phyloP scores from a whole-genome alignment of 2,329 filamentous ascomycete species.

The Diaporthe ampelina region DNA sequence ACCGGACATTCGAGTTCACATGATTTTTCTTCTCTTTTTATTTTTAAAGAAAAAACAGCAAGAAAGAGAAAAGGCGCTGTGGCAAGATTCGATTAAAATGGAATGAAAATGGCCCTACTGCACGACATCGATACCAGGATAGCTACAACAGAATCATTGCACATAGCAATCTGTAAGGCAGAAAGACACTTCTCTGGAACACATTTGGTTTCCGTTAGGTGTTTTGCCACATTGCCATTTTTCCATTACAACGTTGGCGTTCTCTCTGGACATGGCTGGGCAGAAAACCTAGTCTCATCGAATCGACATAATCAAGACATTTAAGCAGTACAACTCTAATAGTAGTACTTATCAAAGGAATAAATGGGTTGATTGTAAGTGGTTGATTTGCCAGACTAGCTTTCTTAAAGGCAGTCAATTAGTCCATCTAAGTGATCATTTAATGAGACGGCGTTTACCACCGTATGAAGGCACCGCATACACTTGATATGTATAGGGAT shows the following conservation, averaged over 20 bases:
- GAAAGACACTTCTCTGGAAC: not conserved
- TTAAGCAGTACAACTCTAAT: not conserved
- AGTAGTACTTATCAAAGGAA: not conserved
- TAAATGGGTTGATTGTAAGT: not conserved
- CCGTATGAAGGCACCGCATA: too few relatives aligned
- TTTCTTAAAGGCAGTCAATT: not conserved
- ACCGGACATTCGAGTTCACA: too few relatives aligned
- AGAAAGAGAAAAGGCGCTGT: too few relatives aligned
- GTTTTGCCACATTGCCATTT: too few relatives aligned
- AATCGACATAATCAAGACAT: too few relatives aligned
- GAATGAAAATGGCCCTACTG: not conserved
- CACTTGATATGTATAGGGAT: too few relatives aligned
- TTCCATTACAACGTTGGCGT: too few relatives aligned
- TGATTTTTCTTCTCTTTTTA: too few relatives aligned
- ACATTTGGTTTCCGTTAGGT: not conserved
- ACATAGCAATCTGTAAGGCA: not conserved
- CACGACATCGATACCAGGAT: too few relatives aligned
- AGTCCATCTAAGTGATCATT: not conserved
- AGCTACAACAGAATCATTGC: not conserved
- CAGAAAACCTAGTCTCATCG: not conserved
- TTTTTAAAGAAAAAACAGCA: too few relatives aligned
- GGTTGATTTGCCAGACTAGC: not conserved
- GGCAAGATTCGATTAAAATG: not conserved
- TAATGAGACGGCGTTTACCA: not conserved
- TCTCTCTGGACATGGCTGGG: not conserved